Percentiles rank a stretch among this genome's conserved stretches.
Evolutionary conservation across 2,329 filamentous ascomycete species (phyloP).

Genomic region (Aspergillus tanneri): DNA sequence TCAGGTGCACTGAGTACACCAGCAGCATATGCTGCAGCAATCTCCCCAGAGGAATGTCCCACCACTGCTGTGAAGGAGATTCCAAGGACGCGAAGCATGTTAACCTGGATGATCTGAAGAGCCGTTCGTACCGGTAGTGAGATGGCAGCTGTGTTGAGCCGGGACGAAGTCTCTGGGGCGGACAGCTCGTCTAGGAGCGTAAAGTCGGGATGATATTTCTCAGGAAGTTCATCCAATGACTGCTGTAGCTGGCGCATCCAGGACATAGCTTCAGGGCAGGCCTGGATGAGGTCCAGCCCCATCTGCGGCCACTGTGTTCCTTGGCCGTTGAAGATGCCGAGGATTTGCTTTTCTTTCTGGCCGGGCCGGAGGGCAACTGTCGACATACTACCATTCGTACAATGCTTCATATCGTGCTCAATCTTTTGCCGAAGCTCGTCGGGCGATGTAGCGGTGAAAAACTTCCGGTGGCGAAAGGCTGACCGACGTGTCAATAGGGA

Average conservation of each 20-base stretch:
- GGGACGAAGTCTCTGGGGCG: conserved; percentile 14
- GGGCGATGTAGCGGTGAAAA: background rate
- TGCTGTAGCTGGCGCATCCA: conserved; percentile 14
- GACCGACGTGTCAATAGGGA: background rate
- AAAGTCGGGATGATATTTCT: conserved; percentile 24
- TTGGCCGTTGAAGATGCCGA: conserved; percentile 33
- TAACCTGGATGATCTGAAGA: conserved; percentile 29
- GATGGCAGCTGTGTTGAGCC: conserved; percentile 22
- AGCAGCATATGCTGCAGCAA: conserved; percentile 52
- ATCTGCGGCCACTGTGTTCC: conserved; percentile 35
- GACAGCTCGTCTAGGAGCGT: conserved; percentile 20
- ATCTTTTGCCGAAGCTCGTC: background rate
- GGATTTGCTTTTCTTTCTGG: background rate
- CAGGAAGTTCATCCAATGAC: conserved; percentile 21
- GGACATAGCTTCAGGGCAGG: conserved; percentile 15
- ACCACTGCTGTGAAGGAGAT: conserved; percentile 41
- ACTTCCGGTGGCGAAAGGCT: background rate
- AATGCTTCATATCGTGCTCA: background rate
- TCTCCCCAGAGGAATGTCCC: conserved; percentile 54
- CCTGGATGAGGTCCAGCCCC: conserved; percentile 22
- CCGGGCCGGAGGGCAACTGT: background rate
- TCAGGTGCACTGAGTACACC: conserved; percentile 44
- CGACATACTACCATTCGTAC: background rate
- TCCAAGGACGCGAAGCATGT: conserved; percentile 30
- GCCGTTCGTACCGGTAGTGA: conserved; percentile 28